These are phyloP conservation scores for Colletotrichum camelliae DNA, from an alignment of 2,329 filamentous ascomycete genomes.

Conservation along the genomic window DNA sequence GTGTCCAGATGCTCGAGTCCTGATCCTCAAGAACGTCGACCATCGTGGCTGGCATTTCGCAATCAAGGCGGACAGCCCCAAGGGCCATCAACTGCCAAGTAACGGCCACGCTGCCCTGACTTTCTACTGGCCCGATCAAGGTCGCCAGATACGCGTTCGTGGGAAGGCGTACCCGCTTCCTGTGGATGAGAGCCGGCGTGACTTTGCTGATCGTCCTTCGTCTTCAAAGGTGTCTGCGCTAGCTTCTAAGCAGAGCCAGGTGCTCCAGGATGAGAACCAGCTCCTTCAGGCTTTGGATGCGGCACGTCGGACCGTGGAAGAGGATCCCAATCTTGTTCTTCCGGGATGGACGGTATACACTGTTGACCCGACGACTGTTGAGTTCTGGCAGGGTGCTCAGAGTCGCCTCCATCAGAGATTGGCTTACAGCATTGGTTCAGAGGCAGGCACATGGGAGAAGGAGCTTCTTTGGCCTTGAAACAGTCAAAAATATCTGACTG, in stretches of 20 bases:
- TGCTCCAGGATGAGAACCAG: rapidly evolving
- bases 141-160: background rate
- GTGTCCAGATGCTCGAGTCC: background rate
- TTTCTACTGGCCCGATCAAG: background rate
- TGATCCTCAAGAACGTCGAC: background rate
- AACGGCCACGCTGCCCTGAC: background rate
- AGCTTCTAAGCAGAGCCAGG: background rate
- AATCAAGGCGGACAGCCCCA: background rate
- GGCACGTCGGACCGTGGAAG: background rate
- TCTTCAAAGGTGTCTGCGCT: background rate
- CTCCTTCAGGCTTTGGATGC: background rate
- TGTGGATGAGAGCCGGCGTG: background rate
- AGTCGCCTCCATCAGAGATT: background rate
- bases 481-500: too few relatives aligned
- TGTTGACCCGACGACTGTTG: background rate
- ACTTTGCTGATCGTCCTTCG: background rate
- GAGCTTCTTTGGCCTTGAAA: background rate
- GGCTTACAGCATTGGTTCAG: rapidly evolving
- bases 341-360: background rate
- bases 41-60: background rate
- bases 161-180: background rate
- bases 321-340: background rate
- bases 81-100: background rate
- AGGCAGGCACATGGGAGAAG: rapidly evolving
- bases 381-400: background rate